Percentiles rank a stretch among this genome's conserved stretches.
Conservation (phyloP, 225 moss, liverwort and hornwort species). For the Thuidium tamariscinum region DNA sequence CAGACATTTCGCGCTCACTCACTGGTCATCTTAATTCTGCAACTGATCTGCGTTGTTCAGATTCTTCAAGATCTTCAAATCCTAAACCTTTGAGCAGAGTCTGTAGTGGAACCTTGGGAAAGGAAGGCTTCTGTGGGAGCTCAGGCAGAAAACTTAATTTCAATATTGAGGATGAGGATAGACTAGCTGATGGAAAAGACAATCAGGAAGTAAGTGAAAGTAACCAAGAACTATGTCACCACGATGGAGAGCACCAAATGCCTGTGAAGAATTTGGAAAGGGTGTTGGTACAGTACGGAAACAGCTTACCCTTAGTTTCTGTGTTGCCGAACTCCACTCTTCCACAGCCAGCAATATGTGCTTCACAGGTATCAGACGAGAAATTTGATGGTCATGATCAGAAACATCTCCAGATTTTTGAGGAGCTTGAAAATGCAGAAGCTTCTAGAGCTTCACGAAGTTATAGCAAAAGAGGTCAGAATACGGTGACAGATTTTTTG, state of each 20-base stretch:
- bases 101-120: neutral
- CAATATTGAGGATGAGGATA: conserved; percentile 2
- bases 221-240: neutral
- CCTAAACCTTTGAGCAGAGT: conserved; percentile 5
- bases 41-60: neutral
- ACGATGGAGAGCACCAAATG: neutral
- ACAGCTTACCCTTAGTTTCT: neutral
- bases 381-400: neutral
- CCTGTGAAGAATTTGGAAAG: neutral
- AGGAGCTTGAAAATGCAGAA: neutral
- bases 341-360: neutral
- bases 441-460: neutral
- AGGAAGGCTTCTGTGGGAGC: neutral
- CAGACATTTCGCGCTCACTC: neutral
- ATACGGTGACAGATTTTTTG: conserved; percentile 9
- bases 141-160: conserved; percentile 33
- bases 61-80: neutral
- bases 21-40: neutral
- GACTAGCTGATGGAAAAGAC: neutral
- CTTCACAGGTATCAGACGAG: neutral
- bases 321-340: neutral
- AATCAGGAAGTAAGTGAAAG: neutral
- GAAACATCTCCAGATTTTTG: neutral
- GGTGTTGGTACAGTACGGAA: neutral
- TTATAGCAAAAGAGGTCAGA: conserved; percentile 1